Evolutionary conservation across 768 basidiomycete species (phyloP), one percentile per base, ranked within the genome.

Genomic region (Hypsizygus marmoreus): DNA sequence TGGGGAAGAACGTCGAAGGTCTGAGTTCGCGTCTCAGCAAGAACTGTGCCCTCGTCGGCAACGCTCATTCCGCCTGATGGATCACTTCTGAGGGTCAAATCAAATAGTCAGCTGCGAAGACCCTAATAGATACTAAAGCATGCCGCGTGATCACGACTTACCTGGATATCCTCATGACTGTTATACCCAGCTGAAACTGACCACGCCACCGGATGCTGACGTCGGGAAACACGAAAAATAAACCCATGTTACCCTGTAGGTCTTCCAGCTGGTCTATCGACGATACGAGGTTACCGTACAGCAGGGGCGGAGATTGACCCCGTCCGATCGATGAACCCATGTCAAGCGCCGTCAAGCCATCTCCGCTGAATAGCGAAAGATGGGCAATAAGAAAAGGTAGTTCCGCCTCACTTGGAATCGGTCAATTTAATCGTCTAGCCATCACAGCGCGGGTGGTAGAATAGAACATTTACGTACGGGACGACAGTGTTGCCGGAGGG

Each of bases 191-290:
- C 58, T 82, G 80, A 68, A 85, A 97, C 13, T 74, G 77, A 6
- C 93, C 93, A 19, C 80, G 74, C 71, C 79, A 79, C 13, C 90
- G 80, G 45, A 95, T 81, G 62, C 90, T 91, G 57, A 91, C 90
- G 65, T 97, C 93, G 6, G 93, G 86, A 59, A 95, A 97, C 43
- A 93, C 68, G 58, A 97, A 94, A 65, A 88, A 94, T 34, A 90
- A 71, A n/a, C 92, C 88, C 57, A 76, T 73, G 39, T 85, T 82
- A 45, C 90, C 90, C 62, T 88, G 82, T 29, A 88, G 74, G 63
- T 95, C 89, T 50, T 86, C 81, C 57, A 93, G 71, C 39, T 84
- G 79, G 35, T 94, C 84, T 4, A 91, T 79, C 1, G 88, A 85
- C 12, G 92, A 84, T 20, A 95, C 90, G 22, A 95, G 72, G 51